Evolutionary conservation across 495 filamentous ascomycete genomes (phyloP).

Genomic region (Hyaloscypha finlandica): DNA sequence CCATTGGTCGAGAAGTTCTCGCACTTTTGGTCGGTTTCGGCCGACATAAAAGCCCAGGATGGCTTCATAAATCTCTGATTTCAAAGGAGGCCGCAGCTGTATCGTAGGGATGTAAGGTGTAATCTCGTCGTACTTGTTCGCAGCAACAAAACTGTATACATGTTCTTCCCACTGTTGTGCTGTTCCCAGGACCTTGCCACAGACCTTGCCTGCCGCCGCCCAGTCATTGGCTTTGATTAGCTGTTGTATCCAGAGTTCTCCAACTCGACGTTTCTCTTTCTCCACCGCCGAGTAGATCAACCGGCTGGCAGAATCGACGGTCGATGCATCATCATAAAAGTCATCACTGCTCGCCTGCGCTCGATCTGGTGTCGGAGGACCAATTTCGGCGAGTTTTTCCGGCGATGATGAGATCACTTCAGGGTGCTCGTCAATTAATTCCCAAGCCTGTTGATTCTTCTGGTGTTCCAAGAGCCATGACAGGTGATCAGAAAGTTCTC

Average conservation of each 20-base stretch:
- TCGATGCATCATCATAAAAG: slow-evolving; percentile 73
- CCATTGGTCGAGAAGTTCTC: slow-evolving; percentile 82
- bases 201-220: slow-evolving; percentile 72
- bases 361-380: slow-evolving; percentile 52
- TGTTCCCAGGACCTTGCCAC: slow-evolving; percentile 77
- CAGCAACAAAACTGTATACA: slow-evolving; percentile 86
- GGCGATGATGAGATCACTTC: slow-evolving; percentile 57
- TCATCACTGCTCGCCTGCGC: slow-evolving; percentile 64
- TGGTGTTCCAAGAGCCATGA: slow-evolving; percentile 79
- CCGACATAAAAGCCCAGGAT: slow-evolving; percentile 84
- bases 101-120: slow-evolving; percentile 76
- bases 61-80: slow-evolving; percentile 80
- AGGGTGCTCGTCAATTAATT: slow-evolving; percentile 81
- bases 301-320: slow-evolving; percentile 51
- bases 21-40: slow-evolving; percentile 65
- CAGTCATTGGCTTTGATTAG: slow-evolving; percentile 73
- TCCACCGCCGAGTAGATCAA: slow-evolving; percentile 63
- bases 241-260: slow-evolving; percentile 89
- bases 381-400: slow-evolving; percentile 39
- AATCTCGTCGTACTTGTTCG: slow-evolving; percentile 85
- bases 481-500: slow-evolving; percentile 82
- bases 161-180: slow-evolving; percentile 89
- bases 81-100: slow-evolving; percentile 74
- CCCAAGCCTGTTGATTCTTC: slow-evolving; percentile 84
- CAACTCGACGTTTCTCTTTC: slow-evolving; percentile 88